These are phyloP conservation scores for Scedosporium apiospermum DNA, from an alignment of 2,329 filamentous ascomycete species.

Conservation along the genomic window DNA sequence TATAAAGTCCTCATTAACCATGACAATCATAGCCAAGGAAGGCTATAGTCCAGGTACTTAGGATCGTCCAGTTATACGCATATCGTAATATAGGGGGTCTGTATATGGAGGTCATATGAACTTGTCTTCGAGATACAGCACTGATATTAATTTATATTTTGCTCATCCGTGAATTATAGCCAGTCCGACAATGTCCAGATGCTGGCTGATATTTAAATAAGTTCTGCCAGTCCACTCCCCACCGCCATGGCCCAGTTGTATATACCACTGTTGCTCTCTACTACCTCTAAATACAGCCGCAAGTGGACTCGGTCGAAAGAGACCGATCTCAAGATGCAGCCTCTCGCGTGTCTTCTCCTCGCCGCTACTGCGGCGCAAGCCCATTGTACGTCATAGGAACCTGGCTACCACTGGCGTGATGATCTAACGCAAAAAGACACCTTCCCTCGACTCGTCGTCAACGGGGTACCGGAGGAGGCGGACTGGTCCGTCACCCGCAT, in stretches of 20 bases:
- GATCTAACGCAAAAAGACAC: constrained; percentile 17
- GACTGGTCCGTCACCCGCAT: constrained; percentile 25
- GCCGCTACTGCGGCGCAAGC: constrained; percentile 13
- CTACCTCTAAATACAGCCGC: background rate
- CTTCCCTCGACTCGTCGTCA: constrained; percentile 23
- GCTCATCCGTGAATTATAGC: background rate
- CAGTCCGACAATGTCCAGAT: background rate
- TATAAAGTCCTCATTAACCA: background rate
- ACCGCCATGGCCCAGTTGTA: background rate
- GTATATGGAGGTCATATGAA: background rate
- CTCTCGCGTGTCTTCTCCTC: constrained; percentile 14
- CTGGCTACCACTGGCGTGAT: background rate
- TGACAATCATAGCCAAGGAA: background rate
- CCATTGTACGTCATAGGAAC: constrained; percentile 12
- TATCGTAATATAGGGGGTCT: background rate
- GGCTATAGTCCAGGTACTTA: background rate
- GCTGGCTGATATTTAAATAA: background rate
- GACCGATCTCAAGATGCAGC: constrained; percentile 10
- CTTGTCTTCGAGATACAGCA: background rate
- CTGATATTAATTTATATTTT: background rate
- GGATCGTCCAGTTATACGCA: background rate
- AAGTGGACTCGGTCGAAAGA: background rate
- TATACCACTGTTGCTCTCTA: background rate
- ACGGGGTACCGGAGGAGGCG: constrained; percentile 21
- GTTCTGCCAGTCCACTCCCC: background rate